Conservation (phyloP, 1,284 basidiomycete species). For the Trametes hirsuta region DNA sequence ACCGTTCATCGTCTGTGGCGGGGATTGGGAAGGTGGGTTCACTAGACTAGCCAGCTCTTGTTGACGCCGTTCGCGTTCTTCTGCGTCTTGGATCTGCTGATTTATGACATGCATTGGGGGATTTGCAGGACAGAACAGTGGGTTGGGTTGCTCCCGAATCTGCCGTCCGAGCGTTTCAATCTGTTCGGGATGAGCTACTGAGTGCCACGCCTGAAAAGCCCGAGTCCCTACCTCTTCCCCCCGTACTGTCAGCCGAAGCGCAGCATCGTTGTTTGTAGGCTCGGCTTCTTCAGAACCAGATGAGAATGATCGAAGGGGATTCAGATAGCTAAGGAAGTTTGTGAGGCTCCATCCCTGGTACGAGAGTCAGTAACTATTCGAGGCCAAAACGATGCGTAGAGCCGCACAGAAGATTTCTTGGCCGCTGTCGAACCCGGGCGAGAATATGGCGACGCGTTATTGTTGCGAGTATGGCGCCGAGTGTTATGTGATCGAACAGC, state of each 20-base stretch:
- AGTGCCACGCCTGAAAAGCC: background rate
- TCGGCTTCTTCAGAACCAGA: constrained; percentile 7
- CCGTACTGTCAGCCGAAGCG: constrained; percentile 11
- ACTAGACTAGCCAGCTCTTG: background rate
- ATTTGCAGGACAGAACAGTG: background rate
- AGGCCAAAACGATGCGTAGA: background rate
- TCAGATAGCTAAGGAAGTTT: constrained; percentile 26
- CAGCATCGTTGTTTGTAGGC: constrained; percentile 14
- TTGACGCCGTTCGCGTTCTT: background rate
- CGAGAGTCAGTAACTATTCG: background rate
- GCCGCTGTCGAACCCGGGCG: constrained; percentile 15
- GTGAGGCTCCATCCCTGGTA: constrained; percentile 27
- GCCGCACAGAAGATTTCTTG: constrained; percentile 27
- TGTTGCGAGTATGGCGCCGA: constrained; percentile 26
- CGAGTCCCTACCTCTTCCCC: constrained; percentile 18
- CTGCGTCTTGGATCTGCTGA: background rate
- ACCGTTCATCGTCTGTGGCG: constrained; percentile 14
- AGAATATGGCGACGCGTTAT: constrained; percentile 30
- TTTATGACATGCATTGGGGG: constrained; percentile 1
- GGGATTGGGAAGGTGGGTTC: constrained; percentile 4
- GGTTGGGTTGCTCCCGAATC: background rate
- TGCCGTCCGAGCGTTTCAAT: background rate
- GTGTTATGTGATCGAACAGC: constrained; percentile 16
- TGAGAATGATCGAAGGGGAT: constrained; percentile 24
- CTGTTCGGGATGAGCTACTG: background rate